Evolutionary conservation across 2,329 filamentous ascomycete genomes (phyloP).

Genomic region (Colletotrichum cordylinicola): DNA sequence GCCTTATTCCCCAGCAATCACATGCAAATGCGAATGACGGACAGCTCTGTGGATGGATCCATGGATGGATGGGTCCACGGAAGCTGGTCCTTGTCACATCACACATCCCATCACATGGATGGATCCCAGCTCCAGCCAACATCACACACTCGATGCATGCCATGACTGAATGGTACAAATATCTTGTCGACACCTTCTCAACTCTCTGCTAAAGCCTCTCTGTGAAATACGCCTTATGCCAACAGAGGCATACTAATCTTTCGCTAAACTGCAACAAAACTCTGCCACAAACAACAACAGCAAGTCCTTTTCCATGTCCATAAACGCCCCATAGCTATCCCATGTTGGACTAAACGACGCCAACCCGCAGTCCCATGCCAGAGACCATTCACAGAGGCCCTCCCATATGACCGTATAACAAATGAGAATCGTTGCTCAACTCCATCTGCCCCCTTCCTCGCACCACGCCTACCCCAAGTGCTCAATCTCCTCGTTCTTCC

Average conservation of each 20-base stretch:
- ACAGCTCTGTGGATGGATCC: neutral
- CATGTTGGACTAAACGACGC: neutral
- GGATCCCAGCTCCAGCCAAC: neutral
- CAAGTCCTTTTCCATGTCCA: neutral
- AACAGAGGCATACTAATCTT: neutral
- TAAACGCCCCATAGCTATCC: neutral
- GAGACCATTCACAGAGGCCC: neutral
- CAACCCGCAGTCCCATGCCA: neutral
- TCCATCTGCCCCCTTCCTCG: neutral
- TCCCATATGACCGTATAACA: neutral
- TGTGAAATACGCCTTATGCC: neutral
- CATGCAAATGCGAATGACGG: slow-evolving; percentile 8
- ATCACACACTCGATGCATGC: neutral
- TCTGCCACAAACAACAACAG: neutral
- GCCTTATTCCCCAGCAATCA: slow-evolving; percentile 1
- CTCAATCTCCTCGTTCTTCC: slow-evolving; percentile 7
- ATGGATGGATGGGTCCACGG: neutral
- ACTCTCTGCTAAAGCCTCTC: neutral
- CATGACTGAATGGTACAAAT: neutral
- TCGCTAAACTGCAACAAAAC: neutral
- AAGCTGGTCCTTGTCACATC: neutral
- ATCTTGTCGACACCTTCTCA: neutral
- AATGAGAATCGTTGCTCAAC: neutral
- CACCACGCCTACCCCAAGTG: neutral
- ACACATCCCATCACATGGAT: neutral